A percentile compares a stretch with the other conserved stretches of the same genome.
phyloP scores from a whole-genome alignment of 2,329 filamentous ascomycete genomes.

The Botrytis pseudocinerea region DNA sequence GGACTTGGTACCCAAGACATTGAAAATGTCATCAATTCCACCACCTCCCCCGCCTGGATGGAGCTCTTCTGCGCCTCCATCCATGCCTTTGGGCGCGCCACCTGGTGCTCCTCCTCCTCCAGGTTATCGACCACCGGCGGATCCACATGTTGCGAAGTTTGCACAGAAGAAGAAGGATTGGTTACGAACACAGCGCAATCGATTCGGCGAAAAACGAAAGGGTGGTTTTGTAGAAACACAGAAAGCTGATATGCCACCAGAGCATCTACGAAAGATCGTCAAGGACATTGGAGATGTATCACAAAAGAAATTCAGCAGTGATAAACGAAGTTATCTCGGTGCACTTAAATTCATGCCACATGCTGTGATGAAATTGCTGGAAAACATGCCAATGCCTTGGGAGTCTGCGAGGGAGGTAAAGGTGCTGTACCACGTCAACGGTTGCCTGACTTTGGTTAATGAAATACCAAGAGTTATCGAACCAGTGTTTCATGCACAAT shows the following conservation, averaged over 20 bases:
- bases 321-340: constrained; percentile 96
- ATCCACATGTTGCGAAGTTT: constrained; percentile 89
- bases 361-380: constrained; percentile 91
- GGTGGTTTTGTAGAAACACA: constrained; percentile 96
- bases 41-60: constrained; percentile 70
- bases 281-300: constrained; percentile 98
- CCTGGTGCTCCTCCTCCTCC: constrained; percentile 71
- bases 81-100: constrained; percentile 50
- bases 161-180: constrained; percentile 99
- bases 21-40: constrained; percentile 58
- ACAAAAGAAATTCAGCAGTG: constrained; percentile 98
- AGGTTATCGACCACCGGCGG: constrained; percentile 75
- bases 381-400: constrained; percentile 99
- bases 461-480: constrained; percentile 96
- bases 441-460: constrained; percentile 94
- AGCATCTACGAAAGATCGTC: constrained; percentile 97
- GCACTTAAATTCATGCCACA: constrained; percentile 99
- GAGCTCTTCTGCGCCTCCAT: constrained; percentile 53
- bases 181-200: constrained; percentile 85
- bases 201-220: constrained; percentile 96
- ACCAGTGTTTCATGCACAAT: constrained; percentile 96
- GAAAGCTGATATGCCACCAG: constrained; percentile 97
- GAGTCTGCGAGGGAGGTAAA: constrained; percentile 95
- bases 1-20: constrained; percentile 31
- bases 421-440: constrained; percentile 97